phyloP scores from a whole-genome alignment of 495 filamentous ascomycete species.

The Baudoinia panamericana region DNA sequence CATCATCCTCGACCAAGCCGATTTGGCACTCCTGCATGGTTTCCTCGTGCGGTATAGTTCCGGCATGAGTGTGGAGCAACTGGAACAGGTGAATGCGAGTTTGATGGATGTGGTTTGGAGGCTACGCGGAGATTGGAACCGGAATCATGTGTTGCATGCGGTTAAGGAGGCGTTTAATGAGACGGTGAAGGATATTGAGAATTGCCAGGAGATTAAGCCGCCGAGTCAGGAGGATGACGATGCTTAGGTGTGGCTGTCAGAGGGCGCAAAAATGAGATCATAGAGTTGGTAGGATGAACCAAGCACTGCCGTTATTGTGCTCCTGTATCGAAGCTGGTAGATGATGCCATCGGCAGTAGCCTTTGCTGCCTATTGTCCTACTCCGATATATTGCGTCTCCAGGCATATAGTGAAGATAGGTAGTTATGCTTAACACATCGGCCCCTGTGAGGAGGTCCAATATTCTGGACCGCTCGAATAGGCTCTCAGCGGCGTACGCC shows the following conservation, averaged over 20 bases:
- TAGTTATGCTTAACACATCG: too few relatives aligned
- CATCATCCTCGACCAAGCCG: conserved; percentile 44
- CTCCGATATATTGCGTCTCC: too few relatives aligned
- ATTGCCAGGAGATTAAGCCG: conserved; percentile 42
- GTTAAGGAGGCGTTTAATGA: conserved; percentile 62
- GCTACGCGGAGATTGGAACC: conserved; percentile 63
- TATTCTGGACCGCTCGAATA: too few relatives aligned
- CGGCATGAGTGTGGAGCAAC: conserved; percentile 79
- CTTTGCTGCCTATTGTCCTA: too few relatives aligned
- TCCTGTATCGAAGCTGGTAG: conserved; percentile 1
- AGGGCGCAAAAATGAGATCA: too few relatives aligned
- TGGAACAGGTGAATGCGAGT: conserved; percentile 83
- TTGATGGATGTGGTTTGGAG: conserved; percentile 85
- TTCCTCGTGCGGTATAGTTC: conserved; percentile 51
- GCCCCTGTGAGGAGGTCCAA: too few relatives aligned
- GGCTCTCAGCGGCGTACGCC: too few relatives aligned
- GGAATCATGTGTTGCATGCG: conserved; percentile 49
- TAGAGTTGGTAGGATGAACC: too few relatives aligned
- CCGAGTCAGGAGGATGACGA: conserved; percentile 16
- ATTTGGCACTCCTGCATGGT: conserved; percentile 42
- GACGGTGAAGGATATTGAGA: conserved; percentile 66
- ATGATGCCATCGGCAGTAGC: background rate
- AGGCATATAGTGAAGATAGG: too few relatives aligned
- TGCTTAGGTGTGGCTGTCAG: background rate
- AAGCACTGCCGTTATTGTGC: too few relatives aligned